Base-by-base conservation (phyloP, 441 rosid species). In the Macaranga tanarius region DNA sequence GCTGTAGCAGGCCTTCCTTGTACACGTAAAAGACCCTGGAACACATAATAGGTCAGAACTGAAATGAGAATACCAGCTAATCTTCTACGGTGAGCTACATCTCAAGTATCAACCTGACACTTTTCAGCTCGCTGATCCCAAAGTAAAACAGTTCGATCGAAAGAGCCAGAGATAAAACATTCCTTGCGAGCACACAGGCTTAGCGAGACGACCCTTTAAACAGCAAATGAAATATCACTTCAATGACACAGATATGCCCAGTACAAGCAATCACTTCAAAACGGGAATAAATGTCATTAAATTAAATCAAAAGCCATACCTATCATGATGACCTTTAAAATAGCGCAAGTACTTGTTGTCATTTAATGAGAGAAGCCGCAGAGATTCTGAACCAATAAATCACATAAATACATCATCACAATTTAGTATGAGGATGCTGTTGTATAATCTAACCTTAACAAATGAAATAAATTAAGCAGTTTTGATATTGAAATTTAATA, bases 41-140 rank as follows among this genome's bases (percentile, higher is more conserved):
- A 67, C 31, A 73, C 11, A 75, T 34, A 54, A 62, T 45, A 63
- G 44, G 73, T 62, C 42, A 79, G 59, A 47, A 50, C 23, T 47
- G 17, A 48, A 45, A 45, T 42, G 69, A 63, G 57, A 66, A 65
- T 1, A 47, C 63, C 31, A 38, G 26, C 70, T 60, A 12, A 5
- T 58, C 63, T 51, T 15, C 42, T 70, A 9, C 48, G 19, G 34
- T 19, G 56, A 40, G 59, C 38, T 22, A 28, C 1, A 57, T 51
- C 23, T 40, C 65, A 55, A 2, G 44, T 42, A 83, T 44, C 61
- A 55, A 92, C 97, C 97, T 91, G 96, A 82, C 98, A 92, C 84
- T 95, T 92, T 67, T 95, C 99, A 71, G 91, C 92, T 52, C 98
- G 86, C 73, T 95, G 98, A 88, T 95, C 99, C 97, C 97, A 95